Conservation (phyloP, 2,329 filamentous ascomycete genomes). For the Arthrocladium fulminans region DNA sequence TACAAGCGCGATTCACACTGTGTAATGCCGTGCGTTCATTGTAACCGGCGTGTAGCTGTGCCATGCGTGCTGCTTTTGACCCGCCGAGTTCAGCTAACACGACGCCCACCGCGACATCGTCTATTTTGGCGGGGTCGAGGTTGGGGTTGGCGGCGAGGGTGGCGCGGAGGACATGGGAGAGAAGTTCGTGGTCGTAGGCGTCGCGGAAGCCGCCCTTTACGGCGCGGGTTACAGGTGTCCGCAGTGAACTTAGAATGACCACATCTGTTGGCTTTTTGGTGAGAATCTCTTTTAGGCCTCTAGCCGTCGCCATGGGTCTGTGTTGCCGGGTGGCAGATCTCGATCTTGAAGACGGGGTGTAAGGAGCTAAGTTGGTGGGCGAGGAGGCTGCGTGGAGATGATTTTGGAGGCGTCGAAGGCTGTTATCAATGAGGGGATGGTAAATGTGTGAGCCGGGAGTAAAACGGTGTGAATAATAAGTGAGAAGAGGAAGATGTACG, state of each 20-base stretch:
- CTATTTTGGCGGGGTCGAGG: slow-evolving; percentile 58
- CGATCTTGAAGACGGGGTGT: neutral
- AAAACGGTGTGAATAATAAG: neutral
- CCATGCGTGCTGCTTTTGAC: slow-evolving; percentile 84
- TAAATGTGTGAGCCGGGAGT: neutral
- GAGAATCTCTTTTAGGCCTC: slow-evolving; percentile 67
- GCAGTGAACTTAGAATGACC: slow-evolving; percentile 81
- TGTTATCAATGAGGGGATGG: neutral
- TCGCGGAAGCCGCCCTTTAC: slow-evolving; percentile 79
- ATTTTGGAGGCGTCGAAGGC: slow-evolving; percentile 1
- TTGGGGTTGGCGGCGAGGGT: slow-evolving; percentile 64
- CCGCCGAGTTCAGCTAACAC: slow-evolving; percentile 87
- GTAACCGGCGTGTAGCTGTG: slow-evolving; percentile 73
- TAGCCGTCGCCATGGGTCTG: slow-evolving; percentile 29
- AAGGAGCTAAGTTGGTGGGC: slow-evolving; percentile 4
- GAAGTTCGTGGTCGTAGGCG: slow-evolving; percentile 82
- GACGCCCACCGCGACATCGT: slow-evolving; percentile 79
- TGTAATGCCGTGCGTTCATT: slow-evolving; percentile 65
- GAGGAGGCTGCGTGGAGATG: slow-evolving; percentile 1
- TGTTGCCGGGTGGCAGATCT: neutral
- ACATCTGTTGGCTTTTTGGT: slow-evolving; percentile 71
- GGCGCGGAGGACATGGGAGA: slow-evolving; percentile 54
- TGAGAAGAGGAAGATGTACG: neutral
- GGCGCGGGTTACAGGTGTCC: slow-evolving; percentile 75
- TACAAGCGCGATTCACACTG: slow-evolving; percentile 83